Percentiles rank a stretch among this genome's conserved stretches.
phyloP scores from a whole-genome alignment of 2,329 filamentous ascomycete genomes.

The Coniochaeta sp. region DNA sequence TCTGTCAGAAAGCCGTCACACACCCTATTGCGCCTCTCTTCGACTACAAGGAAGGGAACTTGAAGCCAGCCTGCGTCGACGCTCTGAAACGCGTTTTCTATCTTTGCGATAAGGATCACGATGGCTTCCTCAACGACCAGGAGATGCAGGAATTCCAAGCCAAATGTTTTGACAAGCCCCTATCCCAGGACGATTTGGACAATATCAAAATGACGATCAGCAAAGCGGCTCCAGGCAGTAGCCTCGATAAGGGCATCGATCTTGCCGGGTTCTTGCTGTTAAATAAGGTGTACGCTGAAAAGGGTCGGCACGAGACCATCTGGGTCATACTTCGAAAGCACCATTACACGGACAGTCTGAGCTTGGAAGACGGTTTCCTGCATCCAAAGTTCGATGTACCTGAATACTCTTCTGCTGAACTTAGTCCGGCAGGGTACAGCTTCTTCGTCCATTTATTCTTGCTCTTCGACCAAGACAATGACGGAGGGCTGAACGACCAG shows the following conservation, averaged over 20 bases:
- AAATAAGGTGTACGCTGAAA: slow-evolving; percentile 95
- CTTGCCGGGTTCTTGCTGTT: slow-evolving; percentile 78
- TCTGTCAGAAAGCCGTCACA: slow-evolving; percentile 96
- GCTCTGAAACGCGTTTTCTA: slow-evolving; percentile 91
- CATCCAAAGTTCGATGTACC: slow-evolving; percentile 93
- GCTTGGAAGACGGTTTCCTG: slow-evolving; percentile 82
- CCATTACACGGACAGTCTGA: slow-evolving; percentile 92
- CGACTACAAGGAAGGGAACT: slow-evolving; percentile 82
- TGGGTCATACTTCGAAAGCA: slow-evolving; percentile 96
- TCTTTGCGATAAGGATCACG: slow-evolving; percentile 91
- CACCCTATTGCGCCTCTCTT: slow-evolving; percentile 95
- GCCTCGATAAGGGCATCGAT: slow-evolving; percentile 67
- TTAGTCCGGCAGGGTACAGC: slow-evolving; percentile 88
- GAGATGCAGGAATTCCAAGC: slow-evolving; percentile 88
- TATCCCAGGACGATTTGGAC: slow-evolving; percentile 73
- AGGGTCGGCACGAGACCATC: slow-evolving; percentile 94
- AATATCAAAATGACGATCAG: slow-evolving; percentile 88
- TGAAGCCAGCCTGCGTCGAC: slow-evolving; percentile 84
- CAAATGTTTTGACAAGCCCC: slow-evolving; percentile 84
- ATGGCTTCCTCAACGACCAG: slow-evolving; percentile 81
- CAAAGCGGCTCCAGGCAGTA: slow-evolving; percentile 56
- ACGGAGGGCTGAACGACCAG: slow-evolving; percentile 81
- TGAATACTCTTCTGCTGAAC: slow-evolving; percentile 83
- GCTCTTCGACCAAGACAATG: slow-evolving; percentile 94
- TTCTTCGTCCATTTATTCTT: slow-evolving; percentile 97